phyloP scores from a whole-genome alignment of 495 filamentous ascomycete genomes.

The Tirmania nivea region DNA sequence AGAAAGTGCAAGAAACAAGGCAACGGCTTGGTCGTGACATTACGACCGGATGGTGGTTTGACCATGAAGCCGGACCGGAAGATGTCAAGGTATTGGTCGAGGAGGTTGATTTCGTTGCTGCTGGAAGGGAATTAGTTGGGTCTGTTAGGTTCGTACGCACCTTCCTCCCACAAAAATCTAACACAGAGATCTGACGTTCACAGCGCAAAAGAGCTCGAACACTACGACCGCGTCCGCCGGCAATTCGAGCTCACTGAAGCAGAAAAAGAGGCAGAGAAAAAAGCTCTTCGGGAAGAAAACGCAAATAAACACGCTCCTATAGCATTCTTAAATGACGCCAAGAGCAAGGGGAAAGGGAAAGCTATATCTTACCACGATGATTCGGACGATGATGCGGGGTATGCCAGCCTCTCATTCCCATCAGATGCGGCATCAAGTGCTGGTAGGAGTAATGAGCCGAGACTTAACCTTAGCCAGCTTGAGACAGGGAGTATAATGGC shows the following conservation, averaged over 20 bases:
- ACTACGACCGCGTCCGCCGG: slow-evolving; percentile 67
- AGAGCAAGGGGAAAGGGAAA: slow-evolving; percentile 1
- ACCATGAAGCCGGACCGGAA: slow-evolving; percentile 61
- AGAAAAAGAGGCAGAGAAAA: slow-evolving; percentile 22
- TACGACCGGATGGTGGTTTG: slow-evolving; percentile 81
- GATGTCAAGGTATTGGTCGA: slow-evolving; percentile 72
- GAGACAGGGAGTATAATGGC: slow-evolving; percentile 22
- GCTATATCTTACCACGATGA: slow-evolving; percentile 5
- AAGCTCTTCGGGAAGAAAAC: slow-evolving; percentile 22
- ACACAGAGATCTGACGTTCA: neutral
- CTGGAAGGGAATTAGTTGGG: slow-evolving; percentile 67
- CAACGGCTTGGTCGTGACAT: slow-evolving; percentile 21
- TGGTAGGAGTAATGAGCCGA: slow-evolving; percentile 10
- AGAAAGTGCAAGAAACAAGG: slow-evolving; percentile 50
- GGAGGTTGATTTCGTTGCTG: slow-evolving; percentile 65
- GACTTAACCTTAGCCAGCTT: slow-evolving; percentile 19
- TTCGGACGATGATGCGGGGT: slow-evolving; percentile 17
- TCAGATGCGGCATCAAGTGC: slow-evolving; percentile 5
- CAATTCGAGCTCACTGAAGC: slow-evolving; percentile 44
- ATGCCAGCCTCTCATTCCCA: slow-evolving; percentile 2
- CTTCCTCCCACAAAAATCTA: slow-evolving; percentile 10
- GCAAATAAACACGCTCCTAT: slow-evolving; percentile 12
- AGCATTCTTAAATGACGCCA: neutral
- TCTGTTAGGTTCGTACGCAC: slow-evolving; percentile 42
- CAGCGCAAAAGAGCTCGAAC: slow-evolving; percentile 73